Evolutionary conservation across 2,329 filamentous ascomycete genomes (phyloP).

Genomic region (Neospermospora avenae): DNA sequence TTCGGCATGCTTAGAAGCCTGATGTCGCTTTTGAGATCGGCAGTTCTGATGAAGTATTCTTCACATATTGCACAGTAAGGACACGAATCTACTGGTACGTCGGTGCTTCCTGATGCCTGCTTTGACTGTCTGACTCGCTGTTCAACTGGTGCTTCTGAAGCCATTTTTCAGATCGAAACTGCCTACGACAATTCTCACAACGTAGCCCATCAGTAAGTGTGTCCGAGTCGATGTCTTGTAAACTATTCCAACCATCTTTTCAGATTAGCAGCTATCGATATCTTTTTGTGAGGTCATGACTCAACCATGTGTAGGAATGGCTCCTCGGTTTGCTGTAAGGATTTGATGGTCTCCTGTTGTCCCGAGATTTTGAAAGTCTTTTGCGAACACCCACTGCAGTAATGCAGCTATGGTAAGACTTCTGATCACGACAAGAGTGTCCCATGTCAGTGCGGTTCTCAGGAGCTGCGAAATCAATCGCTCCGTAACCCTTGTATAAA

Average conservation of each 20-base stretch:
- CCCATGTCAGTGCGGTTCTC: not conserved
- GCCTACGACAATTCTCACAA: not conserved
- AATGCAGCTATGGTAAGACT: slow-evolving; percentile 10
- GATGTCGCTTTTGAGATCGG: not conserved
- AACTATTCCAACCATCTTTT: slow-evolving; percentile 10
- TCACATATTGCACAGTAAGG: not conserved
- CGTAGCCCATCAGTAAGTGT: not conserved
- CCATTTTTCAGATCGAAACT: too few species aligned
- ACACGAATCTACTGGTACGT: not conserved
- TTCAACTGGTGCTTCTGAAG: not conserved
- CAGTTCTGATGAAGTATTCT: not conserved
- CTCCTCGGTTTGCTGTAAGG: slow-evolving; percentile 9
- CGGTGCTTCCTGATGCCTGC: not conserved
- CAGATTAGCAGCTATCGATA: not conserved
- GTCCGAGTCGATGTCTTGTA: slow-evolving; percentile 13
- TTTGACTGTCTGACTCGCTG: not conserved
- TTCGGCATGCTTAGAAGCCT: not conserved
- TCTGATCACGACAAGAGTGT: slow-evolving; percentile 2
- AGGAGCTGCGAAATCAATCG: not conserved
- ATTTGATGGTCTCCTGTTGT: not conserved
- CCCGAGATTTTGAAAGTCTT: slow-evolving; percentile 14
- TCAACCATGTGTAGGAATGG: not conserved
- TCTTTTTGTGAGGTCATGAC: not conserved
- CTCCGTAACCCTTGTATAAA: not conserved
- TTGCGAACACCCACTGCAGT: slow-evolving; percentile 17